Conservation (phyloP, 495 filamentous ascomycete species). For the Aspergillus biplanus region DNA sequence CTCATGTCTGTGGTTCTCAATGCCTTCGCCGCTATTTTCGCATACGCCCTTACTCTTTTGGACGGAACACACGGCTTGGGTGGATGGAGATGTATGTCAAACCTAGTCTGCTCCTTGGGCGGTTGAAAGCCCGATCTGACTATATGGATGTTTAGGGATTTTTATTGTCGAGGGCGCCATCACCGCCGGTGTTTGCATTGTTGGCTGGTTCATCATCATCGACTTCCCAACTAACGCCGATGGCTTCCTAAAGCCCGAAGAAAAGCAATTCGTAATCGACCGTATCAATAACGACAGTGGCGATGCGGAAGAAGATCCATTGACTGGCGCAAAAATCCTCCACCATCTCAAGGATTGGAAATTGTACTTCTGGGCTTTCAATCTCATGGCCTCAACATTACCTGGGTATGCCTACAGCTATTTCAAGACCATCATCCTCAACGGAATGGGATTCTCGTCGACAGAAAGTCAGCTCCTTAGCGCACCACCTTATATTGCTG, state of each 20-base stretch:
- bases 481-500: constrained; percentile 20
- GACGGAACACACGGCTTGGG: constrained; percentile 15
- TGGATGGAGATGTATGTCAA: constrained; percentile 21
- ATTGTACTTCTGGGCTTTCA: constrained; percentile 22
- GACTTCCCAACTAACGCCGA: constrained; percentile 22
- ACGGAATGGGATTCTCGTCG: constrained; percentile 19
- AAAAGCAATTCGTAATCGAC: constrained; percentile 22
- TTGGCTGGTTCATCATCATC: constrained; percentile 22
- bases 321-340: constrained; percentile 10
- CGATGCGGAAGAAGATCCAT: constrained; percentile 18
- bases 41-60: constrained; percentile 21
- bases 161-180: constrained; percentile 26
- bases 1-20: constrained; percentile 22
- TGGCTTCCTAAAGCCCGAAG: constrained; percentile 16
- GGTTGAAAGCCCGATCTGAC: not conserved
- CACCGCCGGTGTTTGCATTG: constrained; percentile 18
- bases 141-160: constrained; percentile 13
- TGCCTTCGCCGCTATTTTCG: constrained; percentile 22
- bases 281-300: constrained; percentile 23
- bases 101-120: not conserved
- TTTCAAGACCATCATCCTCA: constrained; percentile 22
- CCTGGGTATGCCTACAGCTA: constrained; percentile 25
- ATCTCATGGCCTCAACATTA: constrained; percentile 26
- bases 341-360: constrained; percentile 26
- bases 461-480: constrained; percentile 19